These are phyloP conservation scores for Pseudozyma thailandica DNA, from an alignment of 1,284 basidiomycete genomes.

Conservation along the genomic window DNA sequence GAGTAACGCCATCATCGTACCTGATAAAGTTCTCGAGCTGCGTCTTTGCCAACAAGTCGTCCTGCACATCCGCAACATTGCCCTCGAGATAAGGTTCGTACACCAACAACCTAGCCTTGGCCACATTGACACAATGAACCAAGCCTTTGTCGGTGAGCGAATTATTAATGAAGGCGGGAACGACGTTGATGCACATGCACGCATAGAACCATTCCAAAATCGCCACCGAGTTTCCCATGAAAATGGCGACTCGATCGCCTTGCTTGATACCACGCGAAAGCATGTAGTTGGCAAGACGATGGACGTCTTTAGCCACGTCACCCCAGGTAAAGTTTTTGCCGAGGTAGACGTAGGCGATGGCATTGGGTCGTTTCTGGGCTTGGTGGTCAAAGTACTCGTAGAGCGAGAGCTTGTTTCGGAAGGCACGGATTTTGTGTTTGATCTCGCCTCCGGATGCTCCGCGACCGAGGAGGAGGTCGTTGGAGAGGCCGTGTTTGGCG, in stretches of 20 bases:
- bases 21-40: constrained; percentile 49
- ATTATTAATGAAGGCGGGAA: constrained; percentile 68
- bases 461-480: constrained; percentile 45
- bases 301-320: constrained; percentile 48
- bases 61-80: constrained; percentile 51
- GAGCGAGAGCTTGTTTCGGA: constrained; percentile 52
- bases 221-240: constrained; percentile 61
- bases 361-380: constrained; percentile 45
- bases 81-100: constrained; percentile 63
- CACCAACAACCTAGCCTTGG: constrained; percentile 58
- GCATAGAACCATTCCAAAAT: constrained; percentile 60
- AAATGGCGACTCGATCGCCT: constrained; percentile 59
- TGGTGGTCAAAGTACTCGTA: constrained; percentile 55
- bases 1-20: constrained; percentile 62
- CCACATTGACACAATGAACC: constrained; percentile 64
- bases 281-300: constrained; percentile 58
- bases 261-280: constrained; percentile 52
- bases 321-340: constrained; percentile 58
- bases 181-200: constrained; percentile 59
- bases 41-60: constrained; percentile 34
- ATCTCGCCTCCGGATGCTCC: constrained; percentile 32
- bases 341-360: constrained; percentile 57
- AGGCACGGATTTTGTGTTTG: constrained; percentile 42
- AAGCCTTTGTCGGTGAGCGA: constrained; percentile 63
- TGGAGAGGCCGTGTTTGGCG: constrained; percentile 55